Percentiles rank a stretch among this genome's conserved stretches.
Evolutionary conservation across 208 protist species (phyloP).

Genomic region (Trypanosoma cruzi): DNA sequence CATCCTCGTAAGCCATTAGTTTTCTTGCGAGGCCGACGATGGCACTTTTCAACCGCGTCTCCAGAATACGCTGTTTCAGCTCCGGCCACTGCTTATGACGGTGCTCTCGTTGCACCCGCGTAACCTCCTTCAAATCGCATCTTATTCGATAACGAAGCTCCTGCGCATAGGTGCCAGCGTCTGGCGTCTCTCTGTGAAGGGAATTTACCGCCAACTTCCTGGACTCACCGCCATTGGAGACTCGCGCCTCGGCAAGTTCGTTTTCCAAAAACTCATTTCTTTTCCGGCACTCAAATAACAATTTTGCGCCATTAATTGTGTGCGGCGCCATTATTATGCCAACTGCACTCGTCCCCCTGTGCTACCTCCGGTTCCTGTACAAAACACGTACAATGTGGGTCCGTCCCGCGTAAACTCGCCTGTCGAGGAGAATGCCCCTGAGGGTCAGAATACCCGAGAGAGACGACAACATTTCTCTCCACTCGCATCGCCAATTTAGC

Average conservation of each 20-base stretch:
- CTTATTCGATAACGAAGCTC: constrained; percentile 2
- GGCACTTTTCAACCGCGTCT: constrained; percentile 51
- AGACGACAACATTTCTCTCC: not conserved
- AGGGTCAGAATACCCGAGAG: not conserved
- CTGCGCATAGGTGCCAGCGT: not conserved
- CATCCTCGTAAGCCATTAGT: constrained; percentile 41
- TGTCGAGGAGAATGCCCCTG: not conserved
- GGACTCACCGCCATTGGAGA: not conserved
- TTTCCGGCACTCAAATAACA: constrained; percentile 28
- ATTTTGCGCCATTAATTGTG: constrained; percentile 27
- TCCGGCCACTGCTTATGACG: constrained; percentile 34
- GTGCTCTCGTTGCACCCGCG: constrained; percentile 39
- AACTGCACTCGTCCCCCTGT: not conserved
- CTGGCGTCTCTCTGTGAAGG: not conserved
- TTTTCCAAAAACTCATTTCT: constrained; percentile 29
- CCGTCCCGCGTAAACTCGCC: not conserved
- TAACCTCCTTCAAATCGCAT: constrained; percentile 20
- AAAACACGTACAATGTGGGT: not conserved
- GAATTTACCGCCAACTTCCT: constrained; percentile 1
- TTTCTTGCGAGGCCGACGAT: constrained; percentile 40
- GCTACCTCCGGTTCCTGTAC: not conserved
- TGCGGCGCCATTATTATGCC: not conserved
- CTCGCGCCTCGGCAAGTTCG: constrained; percentile 22
- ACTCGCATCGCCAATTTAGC: not conserved
- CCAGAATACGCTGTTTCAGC: constrained; percentile 32